Evolutionary conservation across 2,329 filamentous ascomycete species (phyloP), one percentile per base, ranked within the genome.

Genomic region (Teratosphaeria gauchensis): DNA sequence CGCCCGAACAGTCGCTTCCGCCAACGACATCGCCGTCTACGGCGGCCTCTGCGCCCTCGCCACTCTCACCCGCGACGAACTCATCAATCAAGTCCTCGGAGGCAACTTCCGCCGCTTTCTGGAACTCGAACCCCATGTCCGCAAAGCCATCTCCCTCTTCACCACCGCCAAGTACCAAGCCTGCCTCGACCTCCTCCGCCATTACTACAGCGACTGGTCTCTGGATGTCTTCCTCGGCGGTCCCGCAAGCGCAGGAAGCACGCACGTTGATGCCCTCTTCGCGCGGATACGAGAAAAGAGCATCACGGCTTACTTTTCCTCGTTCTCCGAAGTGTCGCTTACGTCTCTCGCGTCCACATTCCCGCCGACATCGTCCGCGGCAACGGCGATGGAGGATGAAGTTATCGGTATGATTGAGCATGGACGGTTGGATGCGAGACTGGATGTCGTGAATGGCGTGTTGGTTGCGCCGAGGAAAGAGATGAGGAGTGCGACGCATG

Each of bases 41-140:
- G 94, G 92, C 54, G 92, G 90, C 4, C 83, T 99, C 28, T 87
- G 92, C 64, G 90, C 94, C 5, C 82, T 99, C 28, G 92, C 92
- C 30, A 91, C 90, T 1, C 95, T 97, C 88, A 82, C 89, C 60
- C 84, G 94, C 54, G 78, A 80, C 7, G 85, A 90, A 61, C 79
- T 99, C 24, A 88, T 94, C 71, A 77, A 75, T 5, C 79, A 80
- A 6, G 90, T 97, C 2, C 82, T 99, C 0, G 89, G 94, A 42
- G 95, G 90, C 69, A 77, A 78, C 35, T 99, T 99, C 77, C 87
- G 94, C 56, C 84, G 83, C 53, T 96, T 94, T 70, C 82, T 99
- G 14, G 94, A 97, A 72, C 81, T 95, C 0, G 94, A 97, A 74
- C 91, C 92, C 3, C 92, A 97, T 68, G 88, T 99, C 62, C 89